A percentile compares a stretch with the other conserved stretches of the same genome.
phyloP scores from a whole-genome alignment of 768 basidiomycete genomes.

The Asterophora lycoperdoides region DNA sequence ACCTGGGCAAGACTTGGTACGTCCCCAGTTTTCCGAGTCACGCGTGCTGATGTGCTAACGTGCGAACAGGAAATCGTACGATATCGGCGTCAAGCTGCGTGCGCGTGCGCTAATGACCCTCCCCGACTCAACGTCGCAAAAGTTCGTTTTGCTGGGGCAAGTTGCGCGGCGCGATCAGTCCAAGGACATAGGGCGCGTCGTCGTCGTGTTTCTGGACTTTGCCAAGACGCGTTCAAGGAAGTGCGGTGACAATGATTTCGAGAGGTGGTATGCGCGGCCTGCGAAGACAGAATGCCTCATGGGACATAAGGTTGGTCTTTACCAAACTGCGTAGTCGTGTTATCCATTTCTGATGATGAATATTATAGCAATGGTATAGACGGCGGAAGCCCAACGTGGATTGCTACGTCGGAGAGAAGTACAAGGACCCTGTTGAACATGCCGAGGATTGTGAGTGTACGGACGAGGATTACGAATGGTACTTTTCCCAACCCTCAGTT shows the following conservation, averaged over 20 bases:
- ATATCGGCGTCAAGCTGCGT: conserved; percentile 66
- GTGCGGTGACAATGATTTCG: conserved; percentile 71
- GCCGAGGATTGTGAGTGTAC: conserved; percentile 82
- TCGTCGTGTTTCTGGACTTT: conserved; percentile 82
- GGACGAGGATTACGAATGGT: conserved; percentile 95
- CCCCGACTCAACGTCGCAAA: conserved; percentile 94
- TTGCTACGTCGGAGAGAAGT: conserved; percentile 91
- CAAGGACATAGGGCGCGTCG: conserved; percentile 54
- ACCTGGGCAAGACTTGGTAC: conserved; percentile 82
- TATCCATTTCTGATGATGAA: background rate
- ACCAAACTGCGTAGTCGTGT: background rate
- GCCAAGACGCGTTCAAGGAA: conserved; percentile 59
- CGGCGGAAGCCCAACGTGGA: conserved; percentile 78
- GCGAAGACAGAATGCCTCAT: conserved; percentile 75
- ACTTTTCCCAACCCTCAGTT: conserved; percentile 1
- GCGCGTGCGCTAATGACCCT: conserved; percentile 81
- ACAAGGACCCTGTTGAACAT: conserved; percentile 76
- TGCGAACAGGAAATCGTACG: conserved; percentile 56
- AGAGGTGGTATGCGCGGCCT: conserved; percentile 81
- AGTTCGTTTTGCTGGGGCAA: conserved; percentile 86
- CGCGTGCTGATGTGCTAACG: background rate
- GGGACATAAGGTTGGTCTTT: conserved; percentile 76
- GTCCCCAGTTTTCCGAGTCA: background rate
- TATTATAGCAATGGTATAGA: conserved; percentile 83
- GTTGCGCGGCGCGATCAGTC: conserved; percentile 57